Evolutionary conservation across 2,329 filamentous ascomycete genomes (phyloP), one percentile per base, ranked within the genome.

Genomic region (Stromatinia cepivora): DNA sequence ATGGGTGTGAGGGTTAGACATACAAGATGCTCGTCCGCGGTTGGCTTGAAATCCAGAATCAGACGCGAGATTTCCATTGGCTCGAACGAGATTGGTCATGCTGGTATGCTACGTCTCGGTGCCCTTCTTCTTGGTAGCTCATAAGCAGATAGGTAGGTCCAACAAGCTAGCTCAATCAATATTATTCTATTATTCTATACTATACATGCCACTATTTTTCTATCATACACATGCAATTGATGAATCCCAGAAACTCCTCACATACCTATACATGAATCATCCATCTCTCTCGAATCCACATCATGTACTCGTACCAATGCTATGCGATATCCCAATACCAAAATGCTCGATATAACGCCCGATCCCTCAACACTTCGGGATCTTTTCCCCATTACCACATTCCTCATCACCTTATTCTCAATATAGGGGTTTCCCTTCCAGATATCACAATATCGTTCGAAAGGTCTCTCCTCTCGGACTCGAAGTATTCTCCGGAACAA

Each of bases 261-360:
- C 58, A 20, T 36, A 36, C 20, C 45, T 7, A 25, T 13, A 63
- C 45, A 50, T 50, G 31, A 52, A 22, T 28, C 46, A 39, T 39
- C 8, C 46, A 39, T 50, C 15, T 39, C 61, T 63, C 20, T 10
- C 34, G 25, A 52, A n/a, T 52, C 31, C 22, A 39, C 10, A 22
- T 13, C 31, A 52, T 57, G 3, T 39, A 20, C 31, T 31, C 9
- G 22, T 57, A 22, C 34, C 34, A 36, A 50, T 20, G 28, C 59
- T 25, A 50, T 36, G 13, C 45, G 20, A 20, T 50, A 63, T 25
- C 31, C 31, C 59, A 50, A 63, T 52, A 28, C 61, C 61, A 63
- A 63, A 50, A 63, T 50, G 31, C 45, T 52, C 61, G 31, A 52
- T 11, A 17, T 4, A 31, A 63, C 46, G 61, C 61, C 46, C 25